Evolutionary conservation across 495 filamentous ascomycete genomes (phyloP).

Genomic region (Astrocystis sublimbata): DNA sequence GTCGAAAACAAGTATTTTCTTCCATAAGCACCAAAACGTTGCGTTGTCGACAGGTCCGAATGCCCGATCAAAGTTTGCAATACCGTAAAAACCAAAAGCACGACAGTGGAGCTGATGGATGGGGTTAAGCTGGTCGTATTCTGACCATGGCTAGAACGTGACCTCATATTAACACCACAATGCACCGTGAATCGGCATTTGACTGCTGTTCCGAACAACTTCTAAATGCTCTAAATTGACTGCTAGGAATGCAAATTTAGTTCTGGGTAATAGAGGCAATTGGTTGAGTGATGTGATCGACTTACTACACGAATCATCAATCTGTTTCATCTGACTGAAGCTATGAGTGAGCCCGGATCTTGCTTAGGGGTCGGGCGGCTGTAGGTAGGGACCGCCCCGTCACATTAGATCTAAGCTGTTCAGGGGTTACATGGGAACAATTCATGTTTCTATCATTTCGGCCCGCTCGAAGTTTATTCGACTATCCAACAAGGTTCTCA

Average conservation of each 20-base stretch:
- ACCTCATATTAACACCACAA: neutral
- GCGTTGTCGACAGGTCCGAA: neutral
- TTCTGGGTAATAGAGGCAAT: neutral
- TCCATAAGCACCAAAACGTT: neutral
- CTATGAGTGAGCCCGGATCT: too few relatives aligned
- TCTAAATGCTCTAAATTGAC: neutral
- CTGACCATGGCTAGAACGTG: neutral
- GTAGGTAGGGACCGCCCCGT: too few relatives aligned
- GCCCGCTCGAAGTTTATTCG: neutral
- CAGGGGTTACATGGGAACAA: neutral
- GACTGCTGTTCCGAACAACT: too few relatives aligned
- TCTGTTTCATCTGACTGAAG: neutral
- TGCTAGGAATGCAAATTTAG: neutral
- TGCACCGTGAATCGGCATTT: neutral
- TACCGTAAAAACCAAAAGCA: neutral
- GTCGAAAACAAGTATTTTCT: neutral
- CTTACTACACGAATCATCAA: neutral
- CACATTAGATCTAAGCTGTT: too few relatives aligned
- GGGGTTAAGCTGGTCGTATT: neutral
- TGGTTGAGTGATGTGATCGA: neutral
- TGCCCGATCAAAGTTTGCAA: conserved; percentile 11
- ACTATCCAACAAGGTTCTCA: neutral
- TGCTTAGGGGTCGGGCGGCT: too few relatives aligned
- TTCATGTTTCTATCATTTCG: neutral
- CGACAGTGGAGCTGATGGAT: neutral